Conservation (phyloP, 331 rosid genomes). For the Phaseolus coccineus region DNA sequence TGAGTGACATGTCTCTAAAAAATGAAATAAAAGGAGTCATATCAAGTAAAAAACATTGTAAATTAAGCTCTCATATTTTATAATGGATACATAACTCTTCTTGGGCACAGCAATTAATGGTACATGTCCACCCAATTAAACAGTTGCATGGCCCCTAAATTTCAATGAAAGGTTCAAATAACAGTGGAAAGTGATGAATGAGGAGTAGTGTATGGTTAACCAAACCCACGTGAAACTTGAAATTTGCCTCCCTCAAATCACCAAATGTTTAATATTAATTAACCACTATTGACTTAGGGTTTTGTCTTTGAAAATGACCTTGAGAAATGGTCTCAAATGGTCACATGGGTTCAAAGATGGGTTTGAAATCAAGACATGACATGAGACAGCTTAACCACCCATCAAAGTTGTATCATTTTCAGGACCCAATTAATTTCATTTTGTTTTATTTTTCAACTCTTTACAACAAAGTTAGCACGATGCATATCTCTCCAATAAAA, state of each 20-base stretch:
- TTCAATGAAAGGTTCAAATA: constrained; percentile 42
- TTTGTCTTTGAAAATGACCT: constrained; percentile 39
- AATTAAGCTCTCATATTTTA: background rate
- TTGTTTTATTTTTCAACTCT: constrained; percentile 5
- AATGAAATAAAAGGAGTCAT: background rate
- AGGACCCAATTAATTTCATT: constrained; percentile 34
- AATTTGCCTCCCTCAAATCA: constrained; percentile 34
- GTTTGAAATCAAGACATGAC: constrained; percentile 49
- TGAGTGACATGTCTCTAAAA: background rate
- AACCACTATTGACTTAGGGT: constrained; percentile 47
- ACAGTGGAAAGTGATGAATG: constrained; percentile 30
- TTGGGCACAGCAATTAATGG: constrained; percentile 20
- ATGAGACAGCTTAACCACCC: constrained; percentile 41
- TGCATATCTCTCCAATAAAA: background rate
- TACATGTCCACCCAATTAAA: constrained; percentile 35
- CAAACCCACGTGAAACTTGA: constrained; percentile 44
- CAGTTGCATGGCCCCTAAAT: constrained; percentile 25
- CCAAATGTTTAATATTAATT: constrained; percentile 22
- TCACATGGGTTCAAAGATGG: constrained; percentile 44
- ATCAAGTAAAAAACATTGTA: background rate
- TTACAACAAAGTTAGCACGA: background rate
- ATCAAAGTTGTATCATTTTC: constrained; percentile 42
- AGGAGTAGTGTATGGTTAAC: constrained; percentile 20
- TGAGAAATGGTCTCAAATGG: constrained; percentile 6
- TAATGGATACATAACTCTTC: background rate